Base-by-base conservation (phyloP, 1,284 basidiomycete genomes). In the Tetrapyrgos nigripes region DNA sequence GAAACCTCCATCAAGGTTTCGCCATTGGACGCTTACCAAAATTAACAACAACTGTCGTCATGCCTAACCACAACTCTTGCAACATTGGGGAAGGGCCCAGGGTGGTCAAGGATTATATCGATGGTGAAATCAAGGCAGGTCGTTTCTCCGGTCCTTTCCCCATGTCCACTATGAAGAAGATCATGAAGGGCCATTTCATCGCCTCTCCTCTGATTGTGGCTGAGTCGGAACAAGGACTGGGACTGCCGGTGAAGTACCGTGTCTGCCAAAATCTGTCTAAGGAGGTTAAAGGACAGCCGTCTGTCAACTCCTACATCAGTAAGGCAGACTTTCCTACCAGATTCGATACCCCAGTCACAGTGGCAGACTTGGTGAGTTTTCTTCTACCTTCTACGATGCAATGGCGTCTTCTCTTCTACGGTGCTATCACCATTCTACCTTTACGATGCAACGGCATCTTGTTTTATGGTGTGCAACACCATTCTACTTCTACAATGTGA, bases 61-160 rank as follows among this genome's bases (percentile, higher is more conserved):
- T 60, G 14, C 45, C 27, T 0, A 62, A 62, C 27, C 53, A 61
- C 21, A 45, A 44, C 1, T 58, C 62, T n/a, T n/a, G n/a, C n/a
- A n/a, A n/a, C n/a, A 2, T 51, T 57, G 3, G 19, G 21, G 10
- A 33, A 55, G 11, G 19, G 58, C 45, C 10, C 28, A 3, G 46
- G 45, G 35, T 35, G 0, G 57, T 64, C 11, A 26, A 53, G 13
- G 52, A 51, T 8, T 61, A 63, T 33, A 27, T 63, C 19, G 21
- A 28, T 1, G 51, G 49, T 3, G 60, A 63, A 31, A 17, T 60
- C 2, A n/a, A 21, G 1, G 52, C 24, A 1, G 52, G 55, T 17
- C 45, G 62, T 1, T 59, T 61, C 45, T 57, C 48, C 6, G 62
- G 64, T 13, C 64, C 62, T 3, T 63, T 55, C 37, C 47, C 59